phyloP scores from a whole-genome alignment of 345 rosid species.

The Linum trigynum region DNA sequence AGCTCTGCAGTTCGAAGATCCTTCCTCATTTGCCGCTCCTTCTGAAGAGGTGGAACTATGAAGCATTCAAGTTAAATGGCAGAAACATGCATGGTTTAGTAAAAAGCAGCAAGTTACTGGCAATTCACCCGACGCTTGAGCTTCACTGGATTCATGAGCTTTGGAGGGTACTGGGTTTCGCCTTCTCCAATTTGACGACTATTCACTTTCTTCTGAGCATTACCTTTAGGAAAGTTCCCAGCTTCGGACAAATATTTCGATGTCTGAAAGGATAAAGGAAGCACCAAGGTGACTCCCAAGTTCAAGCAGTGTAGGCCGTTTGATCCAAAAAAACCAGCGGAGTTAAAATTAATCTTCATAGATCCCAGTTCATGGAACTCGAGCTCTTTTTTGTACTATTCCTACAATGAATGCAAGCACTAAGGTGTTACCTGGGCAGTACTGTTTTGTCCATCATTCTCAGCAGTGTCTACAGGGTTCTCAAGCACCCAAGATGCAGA shows the following conservation, averaged over 20 bases:
- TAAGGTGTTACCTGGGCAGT: slow-evolving; percentile 40
- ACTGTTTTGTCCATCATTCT: slow-evolving; percentile 26
- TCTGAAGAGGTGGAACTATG: slow-evolving; percentile 36
- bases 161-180: slow-evolving; percentile 21
- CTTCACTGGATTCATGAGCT: slow-evolving; percentile 58
- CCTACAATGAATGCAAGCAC: background rate
- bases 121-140: slow-evolving; percentile 68
- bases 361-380: background rate
- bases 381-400: background rate
- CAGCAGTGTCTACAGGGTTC: slow-evolving; percentile 36
- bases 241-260: slow-evolving; percentile 27
- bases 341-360: background rate
- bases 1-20: slow-evolving; percentile 52
- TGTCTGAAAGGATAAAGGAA: slow-evolving; percentile 15
- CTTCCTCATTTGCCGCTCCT: slow-evolving; percentile 51
- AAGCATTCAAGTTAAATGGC: slow-evolving; percentile 20
- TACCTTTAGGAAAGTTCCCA: slow-evolving; percentile 26
- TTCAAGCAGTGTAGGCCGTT: background rate
- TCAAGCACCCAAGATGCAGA: slow-evolving; percentile 90
- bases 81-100: background rate
- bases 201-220: slow-evolving; percentile 16
- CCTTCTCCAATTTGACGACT: slow-evolving; percentile 25
- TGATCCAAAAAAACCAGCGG: too few species aligned
- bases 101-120: slow-evolving; percentile 15
- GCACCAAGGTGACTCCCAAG: slow-evolving; percentile 3